These are phyloP conservation scores for Pelagophyceae sp. DNA, from an alignment of 352 stramenopile species.

Conservation along the genomic window DNA sequence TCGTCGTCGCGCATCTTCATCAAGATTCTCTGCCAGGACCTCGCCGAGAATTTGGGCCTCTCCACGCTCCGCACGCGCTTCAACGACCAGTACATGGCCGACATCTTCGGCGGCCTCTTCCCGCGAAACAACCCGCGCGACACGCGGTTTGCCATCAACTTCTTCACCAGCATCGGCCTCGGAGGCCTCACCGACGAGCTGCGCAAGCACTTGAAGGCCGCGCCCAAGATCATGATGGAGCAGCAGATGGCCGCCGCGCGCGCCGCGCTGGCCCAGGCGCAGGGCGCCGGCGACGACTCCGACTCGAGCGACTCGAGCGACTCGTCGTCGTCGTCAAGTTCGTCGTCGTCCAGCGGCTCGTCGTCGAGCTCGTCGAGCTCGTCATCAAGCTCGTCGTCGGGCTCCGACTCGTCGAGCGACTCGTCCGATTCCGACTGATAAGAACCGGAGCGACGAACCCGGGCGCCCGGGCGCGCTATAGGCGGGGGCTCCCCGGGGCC, in stretches of 20 bases:
- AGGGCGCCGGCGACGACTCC: constrained; percentile 27
- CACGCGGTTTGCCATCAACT: constrained; percentile 98
- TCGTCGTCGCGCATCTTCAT: constrained; percentile 97
- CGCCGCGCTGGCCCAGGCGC: constrained; percentile 29
- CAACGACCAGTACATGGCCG: constrained; percentile 71
- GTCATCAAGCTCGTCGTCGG: not conserved
- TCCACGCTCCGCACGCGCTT: constrained; percentile 88
- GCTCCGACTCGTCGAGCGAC: not conserved
- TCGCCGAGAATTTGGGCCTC: constrained; percentile 91
- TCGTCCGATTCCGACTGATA: not conserved
- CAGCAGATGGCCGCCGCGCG: constrained; percentile 37
- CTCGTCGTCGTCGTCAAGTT: constrained; percentile 37
- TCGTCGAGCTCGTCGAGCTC: not conserved
- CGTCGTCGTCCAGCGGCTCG: constrained; percentile 13
- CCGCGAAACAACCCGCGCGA: constrained; percentile 91
- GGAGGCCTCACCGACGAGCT: constrained; percentile 91
- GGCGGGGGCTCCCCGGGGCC: too few relatives aligned
- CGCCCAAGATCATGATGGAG: constrained; percentile 76
- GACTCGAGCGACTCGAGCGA: constrained; percentile 35
- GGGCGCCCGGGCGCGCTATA: too few relatives aligned
- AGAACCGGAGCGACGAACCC: too few relatives aligned
- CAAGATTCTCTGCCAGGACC: constrained; percentile 97
- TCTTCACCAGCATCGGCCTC: constrained; percentile 97
- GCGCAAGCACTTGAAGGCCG: constrained; percentile 89
- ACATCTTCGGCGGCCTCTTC: constrained; percentile 88